phyloP scores from a whole-genome alignment of 2,329 filamentous ascomycete species.

The Domatiomyces catenatus region DNA sequence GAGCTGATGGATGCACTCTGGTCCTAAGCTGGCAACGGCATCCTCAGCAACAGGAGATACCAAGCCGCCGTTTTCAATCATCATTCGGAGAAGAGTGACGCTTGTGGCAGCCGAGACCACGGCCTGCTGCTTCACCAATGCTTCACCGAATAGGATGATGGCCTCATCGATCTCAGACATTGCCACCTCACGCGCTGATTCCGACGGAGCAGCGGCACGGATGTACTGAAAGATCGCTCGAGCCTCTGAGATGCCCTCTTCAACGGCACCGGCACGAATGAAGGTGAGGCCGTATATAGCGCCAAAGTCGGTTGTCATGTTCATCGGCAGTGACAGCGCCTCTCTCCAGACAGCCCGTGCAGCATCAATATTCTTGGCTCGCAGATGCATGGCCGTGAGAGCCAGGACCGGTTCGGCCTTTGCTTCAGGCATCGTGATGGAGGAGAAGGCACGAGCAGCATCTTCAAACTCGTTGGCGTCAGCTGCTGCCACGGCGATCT shows the following conservation, averaged over 20 bases:
- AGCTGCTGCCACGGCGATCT: conserved; percentile 62
- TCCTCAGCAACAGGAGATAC: conserved; percentile 45
- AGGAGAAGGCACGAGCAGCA: conserved; percentile 51
- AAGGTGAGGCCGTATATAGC: conserved; percentile 82
- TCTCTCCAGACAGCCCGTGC: conserved; percentile 70
- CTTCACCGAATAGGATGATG: conserved; percentile 50
- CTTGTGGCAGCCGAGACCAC: conserved; percentile 39
- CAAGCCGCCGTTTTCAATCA: conserved; percentile 50
- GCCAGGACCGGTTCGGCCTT: conserved; percentile 51
- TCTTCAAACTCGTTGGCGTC: conserved; percentile 58
- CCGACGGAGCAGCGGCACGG: conserved; percentile 41
- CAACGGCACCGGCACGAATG: conserved; percentile 68
- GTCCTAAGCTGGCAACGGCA: conserved; percentile 44
- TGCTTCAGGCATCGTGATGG: conserved; percentile 36
- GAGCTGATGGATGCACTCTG: conserved; percentile 43
- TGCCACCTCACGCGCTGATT: conserved; percentile 36
- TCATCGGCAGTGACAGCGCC: conserved; percentile 41
- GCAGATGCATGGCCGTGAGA: conserved; percentile 72
- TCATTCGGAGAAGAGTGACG: conserved; percentile 46
- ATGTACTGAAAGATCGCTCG: conserved; percentile 80
- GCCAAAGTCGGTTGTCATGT: conserved; percentile 43
- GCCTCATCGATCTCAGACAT: conserved; percentile 77
- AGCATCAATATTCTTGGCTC: conserved; percentile 60
- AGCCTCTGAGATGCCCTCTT: conserved; percentile 64
- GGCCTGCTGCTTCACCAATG: conserved; percentile 38